Conservation (phyloP, 257 asterid species). For the Paraleonurus japonicus region DNA sequence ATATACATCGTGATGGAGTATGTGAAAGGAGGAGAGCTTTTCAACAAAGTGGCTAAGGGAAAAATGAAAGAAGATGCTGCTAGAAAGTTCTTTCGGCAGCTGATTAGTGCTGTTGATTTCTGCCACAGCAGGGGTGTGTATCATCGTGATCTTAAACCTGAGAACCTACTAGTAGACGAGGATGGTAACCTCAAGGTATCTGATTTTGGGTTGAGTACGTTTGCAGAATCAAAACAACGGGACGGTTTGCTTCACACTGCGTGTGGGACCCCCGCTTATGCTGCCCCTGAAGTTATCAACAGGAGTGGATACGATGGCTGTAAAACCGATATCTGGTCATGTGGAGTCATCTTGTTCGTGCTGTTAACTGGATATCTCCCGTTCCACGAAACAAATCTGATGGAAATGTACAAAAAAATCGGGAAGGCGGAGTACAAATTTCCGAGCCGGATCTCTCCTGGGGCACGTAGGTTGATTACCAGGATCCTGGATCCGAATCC, state of each 20-base stretch:
- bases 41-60: conserved; percentile 43
- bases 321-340: conserved; percentile 80
- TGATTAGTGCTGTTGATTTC: conserved; percentile 46
- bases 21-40: conserved; percentile 52
- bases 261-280: conserved; percentile 82
- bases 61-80: conserved; percentile 45
- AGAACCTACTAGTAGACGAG: conserved; percentile 52
- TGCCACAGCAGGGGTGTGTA: conserved; percentile 57
- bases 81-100: conserved; percentile 43
- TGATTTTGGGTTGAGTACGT: conserved; percentile 56
- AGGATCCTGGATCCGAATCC: conserved; percentile 73
- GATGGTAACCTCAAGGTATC: conserved; percentile 46
- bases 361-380: conserved; percentile 33
- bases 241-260: conserved; percentile 54
- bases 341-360: conserved; percentile 78
- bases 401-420: conserved; percentile 79
- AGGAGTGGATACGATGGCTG: conserved; percentile 76
- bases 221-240: conserved; percentile 52
- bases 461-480: conserved; percentile 57
- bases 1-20: conserved; percentile 55
- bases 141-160: conserved; percentile 58
- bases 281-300: conserved; percentile 78
- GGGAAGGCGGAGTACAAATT: conserved; percentile 61
- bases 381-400: conserved; percentile 44
- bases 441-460: conserved; percentile 64